Evolutionary conservation across 768 basidiomycete genomes (phyloP), one percentile per base, ranked within the genome.

Genomic region (Russula earlei): DNA sequence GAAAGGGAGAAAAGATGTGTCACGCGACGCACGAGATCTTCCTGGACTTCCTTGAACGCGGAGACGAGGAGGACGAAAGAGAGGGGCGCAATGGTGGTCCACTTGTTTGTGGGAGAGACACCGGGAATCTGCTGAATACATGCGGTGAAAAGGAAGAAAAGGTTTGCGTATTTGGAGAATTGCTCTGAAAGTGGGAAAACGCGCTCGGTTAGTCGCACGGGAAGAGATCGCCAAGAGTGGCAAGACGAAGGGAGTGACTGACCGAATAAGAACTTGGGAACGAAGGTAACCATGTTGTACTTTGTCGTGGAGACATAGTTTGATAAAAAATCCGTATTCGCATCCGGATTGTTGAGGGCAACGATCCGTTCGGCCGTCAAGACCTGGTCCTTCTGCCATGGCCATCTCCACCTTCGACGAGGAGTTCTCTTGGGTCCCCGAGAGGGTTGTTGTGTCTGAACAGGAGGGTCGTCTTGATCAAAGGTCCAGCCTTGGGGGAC

Each of bases 141-240:
- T 19, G 91, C 91, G 29, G 95, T 97, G 75, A 99, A 98, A 56
- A 99, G 76, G 78, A 99, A 99, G 77, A 99, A 99, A 58, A 98
- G 50, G 68, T 99, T 98, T 63, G 96, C 95, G 68, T 97, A 97
- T 81, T 96, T 91, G 42, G 91, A 93, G 75, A 97, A 96, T 81
- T 97, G 93, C 68, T 95, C 94, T 95, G 71, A 6, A 48, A 27
- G 25, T 15, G 54, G 34, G 15, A 27, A 41, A 63, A 55, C 64
- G 56, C 24, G 51, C 38, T 15, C 12, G 33, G 47, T 38, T 17
- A 40, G 31, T 45, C 52, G 52, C 44, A 52, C 12, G 36, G 10
- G 36, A 15, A 25, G 43, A 31, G 33, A 29, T 1, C 3, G 5
- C 43, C 52, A 15, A 29, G 19, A 24, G n/a, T n/a, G n/a, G n/a